Conservation (phyloP, 139 green algal species). For the Prasinococcaceae sp. region DNA sequence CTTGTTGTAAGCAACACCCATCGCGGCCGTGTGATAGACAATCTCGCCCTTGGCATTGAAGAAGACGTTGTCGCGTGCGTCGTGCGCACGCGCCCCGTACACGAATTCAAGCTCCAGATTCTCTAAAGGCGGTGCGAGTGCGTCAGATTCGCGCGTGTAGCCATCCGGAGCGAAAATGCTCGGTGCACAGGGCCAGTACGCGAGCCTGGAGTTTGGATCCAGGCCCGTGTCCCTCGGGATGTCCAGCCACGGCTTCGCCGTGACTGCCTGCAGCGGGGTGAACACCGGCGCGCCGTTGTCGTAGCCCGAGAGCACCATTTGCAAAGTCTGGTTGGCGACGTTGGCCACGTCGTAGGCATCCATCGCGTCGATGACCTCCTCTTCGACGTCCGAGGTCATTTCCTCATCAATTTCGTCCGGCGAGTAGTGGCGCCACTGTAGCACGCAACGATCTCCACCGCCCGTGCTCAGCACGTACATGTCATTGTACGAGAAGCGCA, state of each 20-base stretch:
- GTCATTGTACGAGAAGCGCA: conserved; percentile 12
- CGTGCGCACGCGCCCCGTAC: conserved; percentile 7
- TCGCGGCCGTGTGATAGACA: conserved; percentile 4
- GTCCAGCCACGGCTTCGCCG: neutral
- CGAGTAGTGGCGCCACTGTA: conserved; percentile 19
- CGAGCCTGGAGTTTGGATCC: conserved; percentile 5
- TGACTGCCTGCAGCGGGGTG: neutral
- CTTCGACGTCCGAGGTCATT: neutral
- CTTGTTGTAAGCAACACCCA: conserved; percentile 9
- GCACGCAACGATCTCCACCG: conserved; percentile 5
- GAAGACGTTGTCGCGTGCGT: conserved; percentile 7
- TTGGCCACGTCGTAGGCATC: conserved; percentile 6
- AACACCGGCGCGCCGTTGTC: conserved; percentile 1
- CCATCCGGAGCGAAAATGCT: conserved; percentile 6
- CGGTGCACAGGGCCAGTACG: conserved; percentile 2
- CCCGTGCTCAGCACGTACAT: conserved; percentile 11
- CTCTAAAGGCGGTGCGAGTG: conserved; percentile 2
- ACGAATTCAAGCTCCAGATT: conserved; percentile 6
- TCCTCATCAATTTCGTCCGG: conserved; percentile 11
- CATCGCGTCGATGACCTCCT: conserved; percentile 1
- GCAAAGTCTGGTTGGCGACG: neutral
- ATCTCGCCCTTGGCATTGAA: conserved; percentile 6
- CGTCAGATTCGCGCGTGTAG: conserved; percentile 5
- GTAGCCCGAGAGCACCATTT: conserved; percentile 9
- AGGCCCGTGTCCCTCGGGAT: conserved; percentile 5